Base-by-base conservation (phyloP, 1,284 basidiomycete species). In the Caloboletus inedulis region DNA sequence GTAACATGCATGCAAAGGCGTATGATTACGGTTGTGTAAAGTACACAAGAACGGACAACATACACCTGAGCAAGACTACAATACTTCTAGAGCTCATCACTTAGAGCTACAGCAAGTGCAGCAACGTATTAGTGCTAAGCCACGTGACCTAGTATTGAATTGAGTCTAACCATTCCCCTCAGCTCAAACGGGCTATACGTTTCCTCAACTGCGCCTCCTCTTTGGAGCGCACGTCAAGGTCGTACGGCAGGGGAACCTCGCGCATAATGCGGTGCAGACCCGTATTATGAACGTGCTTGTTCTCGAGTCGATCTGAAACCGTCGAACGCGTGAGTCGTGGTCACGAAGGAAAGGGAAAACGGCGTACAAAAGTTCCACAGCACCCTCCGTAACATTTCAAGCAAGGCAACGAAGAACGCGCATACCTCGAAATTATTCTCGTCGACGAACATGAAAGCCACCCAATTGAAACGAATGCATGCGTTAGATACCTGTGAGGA, bases 301-400 rank as follows among this genome's bases (percentile, higher is more conserved):
- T 92, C 69, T 94, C 92, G 53, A 94, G 70, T 59, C 91, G 87
- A 68, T 80, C 87, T 88, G 62, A 54, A 47, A 47, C 29, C 35
- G 12, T 36, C 14, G 34, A 49, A 29, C 16, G 12, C 14, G 1
- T 48, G 6, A 49, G 39, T 34, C 23, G 6, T 19, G 36, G 16
- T 40, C 30, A 25, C 40, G 14, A 45, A 42, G 14, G 27, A 43
- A 43, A 39, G 21, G 16, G 21, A 35, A 49, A 35, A 47, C 29
- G 5, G 45, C 84, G 64, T 55, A 93, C 91, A 88, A 65, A 96
- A 91, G 70, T 97, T 97, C 94, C 94, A 98, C 60, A 90, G 89
- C 72, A 84, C 86, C 47, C 94, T 79, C 31, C 94, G 75, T 3
- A 93, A 63, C 73, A 94, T 83, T 66, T 98, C 94, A 31, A 91